These are phyloP conservation scores for Geranomyces variabilis DNA, from an alignment of 192 early-diverging fungal species.

Conservation along the genomic window DNA sequence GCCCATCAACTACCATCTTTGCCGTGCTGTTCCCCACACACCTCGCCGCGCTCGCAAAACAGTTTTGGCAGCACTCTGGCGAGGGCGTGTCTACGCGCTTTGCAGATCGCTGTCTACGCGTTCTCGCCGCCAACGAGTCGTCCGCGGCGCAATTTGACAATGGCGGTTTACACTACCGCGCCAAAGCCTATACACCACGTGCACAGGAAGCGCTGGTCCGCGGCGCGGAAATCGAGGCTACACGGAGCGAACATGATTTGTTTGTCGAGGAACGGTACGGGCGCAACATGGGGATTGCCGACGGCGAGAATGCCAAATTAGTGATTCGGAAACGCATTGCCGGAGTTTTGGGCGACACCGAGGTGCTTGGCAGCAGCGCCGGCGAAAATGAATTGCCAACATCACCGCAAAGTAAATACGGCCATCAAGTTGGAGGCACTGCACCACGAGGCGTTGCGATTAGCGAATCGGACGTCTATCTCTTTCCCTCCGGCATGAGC, in stretches of 20 bases:
- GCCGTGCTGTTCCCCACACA: conserved; percentile 76
- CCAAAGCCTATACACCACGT: conserved; percentile 2
- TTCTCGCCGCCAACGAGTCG: conserved; percentile 61
- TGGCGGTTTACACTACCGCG: conserved; percentile 26
- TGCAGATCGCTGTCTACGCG: conserved; percentile 79
- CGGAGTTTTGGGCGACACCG: conserved; percentile 59
- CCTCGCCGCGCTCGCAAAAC: conserved; percentile 72
- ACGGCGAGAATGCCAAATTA: conserved; percentile 74
- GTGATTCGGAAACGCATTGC: conserved; percentile 84
- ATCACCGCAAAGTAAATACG: too few relatives aligned
- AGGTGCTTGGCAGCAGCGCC: conserved; percentile 2
- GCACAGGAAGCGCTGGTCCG: conserved; percentile 26
- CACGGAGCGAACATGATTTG: conserved; percentile 54
- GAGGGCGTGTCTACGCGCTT: conserved; percentile 85
- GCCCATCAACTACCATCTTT: conserved; percentile 51
- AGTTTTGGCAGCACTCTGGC: conserved; percentile 96
- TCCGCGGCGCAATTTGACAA: conserved; percentile 28
- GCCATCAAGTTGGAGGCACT: too few relatives aligned
- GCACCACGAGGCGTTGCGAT: conserved; percentile 23
- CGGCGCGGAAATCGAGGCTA: conserved; percentile 13
- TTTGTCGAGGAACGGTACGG: conserved; percentile 96
- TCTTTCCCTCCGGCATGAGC: conserved; percentile 91
- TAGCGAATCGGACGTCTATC: conserved; percentile 77
- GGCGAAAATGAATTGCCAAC: background rate
- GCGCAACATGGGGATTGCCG: conserved; percentile 75